Percentiles rank a stretch among this genome's conserved stretches.
These are phyloP conservation scores for Casuarina glauca DNA, from an alignment of 306 rosid genomes.

Conservation along the genomic window DNA sequence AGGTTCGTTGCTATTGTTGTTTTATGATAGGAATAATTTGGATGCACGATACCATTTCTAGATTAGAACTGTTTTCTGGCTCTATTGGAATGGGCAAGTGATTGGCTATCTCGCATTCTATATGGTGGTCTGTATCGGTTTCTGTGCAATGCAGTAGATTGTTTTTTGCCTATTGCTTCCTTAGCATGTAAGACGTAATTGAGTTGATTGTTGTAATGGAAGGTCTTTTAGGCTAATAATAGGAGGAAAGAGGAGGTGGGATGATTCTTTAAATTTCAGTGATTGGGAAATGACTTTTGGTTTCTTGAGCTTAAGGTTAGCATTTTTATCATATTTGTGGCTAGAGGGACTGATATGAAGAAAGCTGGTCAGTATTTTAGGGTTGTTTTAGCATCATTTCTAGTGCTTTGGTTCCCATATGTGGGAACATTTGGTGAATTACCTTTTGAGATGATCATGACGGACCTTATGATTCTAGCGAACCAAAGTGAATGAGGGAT, in stretches of 20 bases:
- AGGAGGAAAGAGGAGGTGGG: background rate
- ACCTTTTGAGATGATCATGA: background rate
- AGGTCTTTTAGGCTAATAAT: background rate
- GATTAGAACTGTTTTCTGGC: background rate
- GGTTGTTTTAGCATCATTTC: background rate
- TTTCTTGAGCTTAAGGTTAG: too few relatives aligned
- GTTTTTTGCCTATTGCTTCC: background rate
- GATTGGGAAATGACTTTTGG: too few relatives aligned
- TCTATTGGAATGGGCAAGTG: background rate
- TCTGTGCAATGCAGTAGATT: background rate
- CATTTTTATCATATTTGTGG: background rate
- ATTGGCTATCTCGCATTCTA: background rate
- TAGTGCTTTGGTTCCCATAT: background rate
- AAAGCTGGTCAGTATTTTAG: background rate
- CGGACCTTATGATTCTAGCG: background rate
- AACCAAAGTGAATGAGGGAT: constrained; percentile 7
- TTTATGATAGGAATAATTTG: background rate
- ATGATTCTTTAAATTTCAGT: too few relatives aligned
- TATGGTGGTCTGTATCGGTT: background rate
- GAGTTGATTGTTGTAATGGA: background rate
- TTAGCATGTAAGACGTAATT: background rate
- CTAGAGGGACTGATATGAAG: background rate
- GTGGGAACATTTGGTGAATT: background rate
- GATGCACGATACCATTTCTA: background rate
- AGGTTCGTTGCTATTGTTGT: constrained; percentile 45